phyloP scores from a whole-genome alignment of 495 filamentous ascomycete species.

The Penicillium riverlandense region DNA sequence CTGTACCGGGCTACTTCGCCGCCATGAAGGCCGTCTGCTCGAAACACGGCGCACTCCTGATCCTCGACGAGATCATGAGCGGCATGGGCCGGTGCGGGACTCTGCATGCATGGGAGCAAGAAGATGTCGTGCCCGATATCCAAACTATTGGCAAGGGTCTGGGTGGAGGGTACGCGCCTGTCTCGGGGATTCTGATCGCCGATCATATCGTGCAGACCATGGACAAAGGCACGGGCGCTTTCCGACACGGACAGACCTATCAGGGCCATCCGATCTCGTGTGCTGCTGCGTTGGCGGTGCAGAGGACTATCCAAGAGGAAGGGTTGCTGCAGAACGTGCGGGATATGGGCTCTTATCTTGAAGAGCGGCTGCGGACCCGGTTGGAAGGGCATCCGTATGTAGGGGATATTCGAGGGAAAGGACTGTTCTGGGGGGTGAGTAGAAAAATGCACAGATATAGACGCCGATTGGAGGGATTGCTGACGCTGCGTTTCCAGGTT shows the following conservation, averaged over 20 bases:
- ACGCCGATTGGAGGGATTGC: background rate
- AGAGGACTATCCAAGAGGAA: constrained; percentile 41
- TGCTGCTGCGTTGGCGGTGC: constrained; percentile 49
- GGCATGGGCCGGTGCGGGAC: constrained; percentile 67
- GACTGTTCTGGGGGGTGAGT: constrained; percentile 51
- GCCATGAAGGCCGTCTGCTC: constrained; percentile 57
- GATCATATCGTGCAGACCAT: constrained; percentile 47
- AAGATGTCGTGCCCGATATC: constrained; percentile 57
- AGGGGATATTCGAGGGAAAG: constrained; percentile 50
- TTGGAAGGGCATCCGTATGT: constrained; percentile 38
- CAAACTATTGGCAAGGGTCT: constrained; percentile 64
- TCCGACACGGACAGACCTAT: constrained; percentile 54
- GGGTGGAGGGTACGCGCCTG: constrained; percentile 57
- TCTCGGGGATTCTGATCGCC: constrained; percentile 52
- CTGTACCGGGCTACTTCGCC: constrained; percentile 56
- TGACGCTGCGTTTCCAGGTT: constrained; percentile 22
- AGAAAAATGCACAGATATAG: background rate
- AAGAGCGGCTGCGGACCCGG: constrained; percentile 20
- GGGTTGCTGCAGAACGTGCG: constrained; percentile 41
- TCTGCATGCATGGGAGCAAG: constrained; percentile 61
- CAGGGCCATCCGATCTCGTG: constrained; percentile 52
- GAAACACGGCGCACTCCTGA: constrained; percentile 58
- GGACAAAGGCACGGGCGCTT: constrained; percentile 46
- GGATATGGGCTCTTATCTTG: constrained; percentile 39
- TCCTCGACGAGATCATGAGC: constrained; percentile 76